These are phyloP conservation scores for Mycena floridula DNA, from an alignment of 768 basidiomycete genomes.

Conservation along the genomic window DNA sequence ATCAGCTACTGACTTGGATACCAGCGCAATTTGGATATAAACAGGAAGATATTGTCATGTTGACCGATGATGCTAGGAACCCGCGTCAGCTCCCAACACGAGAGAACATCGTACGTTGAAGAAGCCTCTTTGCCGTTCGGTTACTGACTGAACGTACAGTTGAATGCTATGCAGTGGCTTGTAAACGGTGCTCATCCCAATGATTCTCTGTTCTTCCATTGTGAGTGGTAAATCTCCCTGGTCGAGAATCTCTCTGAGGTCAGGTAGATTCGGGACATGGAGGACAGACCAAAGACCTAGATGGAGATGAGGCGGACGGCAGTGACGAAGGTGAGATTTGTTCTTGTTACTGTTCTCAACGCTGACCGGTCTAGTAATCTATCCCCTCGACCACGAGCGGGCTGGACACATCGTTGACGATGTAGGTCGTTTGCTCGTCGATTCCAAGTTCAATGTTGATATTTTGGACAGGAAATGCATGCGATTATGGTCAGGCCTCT, in stretches of 20 bases:
- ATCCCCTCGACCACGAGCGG: constrained; percentile 62
- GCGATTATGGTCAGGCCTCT: constrained; percentile 74
- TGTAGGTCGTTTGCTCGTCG: constrained; percentile 39
- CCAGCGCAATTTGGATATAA: constrained; percentile 56
- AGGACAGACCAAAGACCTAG: constrained; percentile 77
- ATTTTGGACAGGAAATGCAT: constrained; percentile 53
- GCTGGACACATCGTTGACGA: constrained; percentile 86
- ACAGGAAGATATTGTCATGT: constrained; percentile 75
- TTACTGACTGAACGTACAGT: constrained; percentile 24
- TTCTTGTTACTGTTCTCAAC: not conserved
- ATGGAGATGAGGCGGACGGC: constrained; percentile 84
- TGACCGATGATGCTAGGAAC: constrained; percentile 71
- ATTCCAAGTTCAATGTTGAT: constrained; percentile 4
- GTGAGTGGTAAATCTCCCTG: constrained; percentile 29
- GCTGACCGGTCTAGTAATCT: constrained; percentile 53
- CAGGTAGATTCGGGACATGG: constrained; percentile 95
- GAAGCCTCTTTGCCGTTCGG: not conserved
- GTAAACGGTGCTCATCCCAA: constrained; percentile 71
- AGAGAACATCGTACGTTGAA: constrained; percentile 74
- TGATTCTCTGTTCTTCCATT: constrained; percentile 90
- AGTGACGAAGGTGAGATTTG: constrained; percentile 60
- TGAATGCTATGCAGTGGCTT: constrained; percentile 90
- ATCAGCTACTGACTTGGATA: not conserved
- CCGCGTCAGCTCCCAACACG: constrained; percentile 65
- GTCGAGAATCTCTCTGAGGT: not conserved